phyloP scores from a whole-genome alignment of 1,284 basidiomycete species.

The Boletus semigastroideus region DNA sequence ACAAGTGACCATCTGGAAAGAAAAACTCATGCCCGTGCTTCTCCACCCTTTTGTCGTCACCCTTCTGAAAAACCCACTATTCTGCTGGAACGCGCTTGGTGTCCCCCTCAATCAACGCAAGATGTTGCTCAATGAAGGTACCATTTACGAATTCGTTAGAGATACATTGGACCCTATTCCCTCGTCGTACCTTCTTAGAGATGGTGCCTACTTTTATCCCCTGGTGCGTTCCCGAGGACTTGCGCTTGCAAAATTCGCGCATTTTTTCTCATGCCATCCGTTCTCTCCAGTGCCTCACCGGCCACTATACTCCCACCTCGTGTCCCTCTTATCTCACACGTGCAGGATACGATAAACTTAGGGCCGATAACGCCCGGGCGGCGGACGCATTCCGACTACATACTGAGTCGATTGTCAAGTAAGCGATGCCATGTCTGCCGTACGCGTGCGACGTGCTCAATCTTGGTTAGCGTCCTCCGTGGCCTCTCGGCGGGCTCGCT shows the following conservation, averaged over 20 bases:
- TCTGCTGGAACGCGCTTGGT: conserved; percentile 84
- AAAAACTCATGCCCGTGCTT: conserved; percentile 61
- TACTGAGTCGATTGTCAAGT: conserved; percentile 79
- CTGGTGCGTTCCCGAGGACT: conserved; percentile 39
- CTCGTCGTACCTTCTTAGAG: conserved; percentile 48
- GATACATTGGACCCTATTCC: conserved; percentile 70
- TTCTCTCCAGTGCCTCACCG: conserved; percentile 50
- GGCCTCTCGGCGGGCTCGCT: conserved; percentile 55
- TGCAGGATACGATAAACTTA: conserved; percentile 60
- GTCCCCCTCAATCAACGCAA: conserved; percentile 77
- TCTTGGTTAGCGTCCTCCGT: conserved; percentile 48
- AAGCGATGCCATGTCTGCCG: conserved; percentile 25
- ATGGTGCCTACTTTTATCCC: conserved; percentile 70
- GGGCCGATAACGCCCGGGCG: conserved; percentile 46
- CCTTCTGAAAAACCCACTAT: conserved; percentile 62
- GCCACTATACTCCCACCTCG: conserved; percentile 64
- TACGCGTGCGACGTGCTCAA: neutral
- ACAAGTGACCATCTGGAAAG: conserved; percentile 68
- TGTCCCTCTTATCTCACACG: conserved; percentile 76
- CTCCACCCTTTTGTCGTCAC: conserved; percentile 66
- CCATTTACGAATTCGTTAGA: conserved; percentile 54
- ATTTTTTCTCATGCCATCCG: conserved; percentile 1
- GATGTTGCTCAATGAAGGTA: conserved; percentile 67
- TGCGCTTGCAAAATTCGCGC: neutral
- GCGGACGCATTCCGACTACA: conserved; percentile 74